Evolutionary conservation across 1,284 basidiomycete species (phyloP).

Genomic region (Apiotrichum mycotoxinovorans): DNA sequence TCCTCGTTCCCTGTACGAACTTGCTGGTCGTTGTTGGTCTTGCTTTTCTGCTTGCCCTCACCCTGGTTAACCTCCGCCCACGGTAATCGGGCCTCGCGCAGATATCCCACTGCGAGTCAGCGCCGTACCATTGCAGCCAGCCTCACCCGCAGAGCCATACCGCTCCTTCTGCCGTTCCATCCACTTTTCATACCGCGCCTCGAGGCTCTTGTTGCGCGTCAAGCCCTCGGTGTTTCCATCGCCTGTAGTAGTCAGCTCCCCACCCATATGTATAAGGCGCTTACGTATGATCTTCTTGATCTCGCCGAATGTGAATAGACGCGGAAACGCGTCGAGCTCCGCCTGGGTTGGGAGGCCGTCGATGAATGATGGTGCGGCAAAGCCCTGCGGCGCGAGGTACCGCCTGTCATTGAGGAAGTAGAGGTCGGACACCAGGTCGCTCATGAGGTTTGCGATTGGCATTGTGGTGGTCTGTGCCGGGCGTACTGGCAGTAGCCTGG

Average conservation of each 20-base stretch:
- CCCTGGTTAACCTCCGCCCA: constrained; percentile 19
- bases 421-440: too few relatives aligned
- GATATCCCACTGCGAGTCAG: constrained; percentile 37
- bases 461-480: too few relatives aligned
- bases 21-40: too few relatives aligned
- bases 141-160: constrained; percentile 43
- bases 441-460: too few relatives aligned
- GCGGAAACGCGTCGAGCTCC: constrained; percentile 44
- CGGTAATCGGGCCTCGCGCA: constrained; percentile 39
- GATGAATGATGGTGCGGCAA: constrained; percentile 32
- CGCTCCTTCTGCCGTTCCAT: constrained; percentile 28
- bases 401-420: constrained; percentile 25
- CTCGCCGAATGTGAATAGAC: constrained; percentile 48
- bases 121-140: neutral
- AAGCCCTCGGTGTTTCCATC: constrained; percentile 27
- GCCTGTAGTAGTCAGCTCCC: neutral
- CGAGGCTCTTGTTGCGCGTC: constrained; percentile 42
- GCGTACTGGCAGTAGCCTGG: too few relatives aligned
- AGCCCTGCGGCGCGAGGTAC: constrained; percentile 36
- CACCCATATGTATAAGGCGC: neutral
- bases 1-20: too few relatives aligned
- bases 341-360: constrained; percentile 39
- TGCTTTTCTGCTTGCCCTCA: constrained; percentile 1
- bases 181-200: constrained; percentile 43
- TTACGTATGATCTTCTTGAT: constrained; percentile 42